Evolutionary conservation across 2,329 filamentous ascomycete species (phyloP).

Genomic region (Arthrinium phaeospermum): DNA sequence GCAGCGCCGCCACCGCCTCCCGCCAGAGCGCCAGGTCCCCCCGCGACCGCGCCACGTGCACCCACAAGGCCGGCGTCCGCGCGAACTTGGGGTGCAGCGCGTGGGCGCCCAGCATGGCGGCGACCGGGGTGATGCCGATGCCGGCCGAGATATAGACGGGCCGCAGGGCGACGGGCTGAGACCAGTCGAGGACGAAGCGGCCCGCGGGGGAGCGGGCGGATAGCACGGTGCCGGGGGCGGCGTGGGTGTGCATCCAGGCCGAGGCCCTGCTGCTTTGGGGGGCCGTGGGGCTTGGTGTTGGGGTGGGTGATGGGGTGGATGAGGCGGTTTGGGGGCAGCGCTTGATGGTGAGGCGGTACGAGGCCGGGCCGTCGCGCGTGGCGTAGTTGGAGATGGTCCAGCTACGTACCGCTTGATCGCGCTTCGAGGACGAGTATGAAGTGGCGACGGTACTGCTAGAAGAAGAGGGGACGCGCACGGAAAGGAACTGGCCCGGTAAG

Average conservation of each 20-base stretch:
- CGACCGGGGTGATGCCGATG: constrained; percentile 34
- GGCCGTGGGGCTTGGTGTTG: not conserved
- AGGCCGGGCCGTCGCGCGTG: constrained; percentile 26
- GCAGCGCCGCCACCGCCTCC: constrained; percentile 24
- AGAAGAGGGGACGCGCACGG: constrained; percentile 28
- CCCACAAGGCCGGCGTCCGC: constrained; percentile 29
- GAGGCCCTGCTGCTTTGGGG: constrained; percentile 23
- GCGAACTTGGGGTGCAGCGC: constrained; percentile 28
- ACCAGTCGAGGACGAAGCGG: constrained; percentile 31
- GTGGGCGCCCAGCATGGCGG: constrained; percentile 35
- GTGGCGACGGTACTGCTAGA: too few relatives aligned
- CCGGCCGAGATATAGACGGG: constrained; percentile 34
- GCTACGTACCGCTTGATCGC: constrained; percentile 24
- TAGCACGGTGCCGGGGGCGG: constrained; percentile 25
- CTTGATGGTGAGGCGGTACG: constrained; percentile 33
- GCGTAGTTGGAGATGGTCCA: constrained; percentile 35
- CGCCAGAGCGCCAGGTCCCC: constrained; percentile 26
- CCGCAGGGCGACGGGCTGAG: constrained; percentile 23
- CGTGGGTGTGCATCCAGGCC: constrained; percentile 33
- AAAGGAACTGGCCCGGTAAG: constrained; percentile 33
- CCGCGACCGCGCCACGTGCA: constrained; percentile 27
- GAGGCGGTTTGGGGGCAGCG: not conserved
- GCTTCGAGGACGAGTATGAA: too few relatives aligned
- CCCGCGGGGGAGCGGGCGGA: constrained; percentile 31
- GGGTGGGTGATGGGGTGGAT: not conserved